Base-by-base conservation (phyloP, 2,329 filamentous ascomycete genomes). In the Rhynchosporium graminicola region DNA sequence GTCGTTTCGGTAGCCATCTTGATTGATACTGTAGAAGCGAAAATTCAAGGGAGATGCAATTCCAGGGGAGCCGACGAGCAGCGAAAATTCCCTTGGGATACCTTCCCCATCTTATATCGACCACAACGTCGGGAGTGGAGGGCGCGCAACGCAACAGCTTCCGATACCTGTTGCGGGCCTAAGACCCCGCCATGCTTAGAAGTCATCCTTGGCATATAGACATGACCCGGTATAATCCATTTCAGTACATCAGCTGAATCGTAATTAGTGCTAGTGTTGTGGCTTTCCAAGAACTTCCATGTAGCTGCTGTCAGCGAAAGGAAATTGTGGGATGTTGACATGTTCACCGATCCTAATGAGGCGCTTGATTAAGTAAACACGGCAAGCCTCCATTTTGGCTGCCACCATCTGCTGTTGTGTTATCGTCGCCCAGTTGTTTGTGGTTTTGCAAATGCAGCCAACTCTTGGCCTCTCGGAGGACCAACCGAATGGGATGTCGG, bases 1-100 rank as follows among this genome's bases (percentile, higher is more conserved):
- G 40, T 57, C 5, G 48, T 51, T 45, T 60, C 47, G 26, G 58
- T 55, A n/a, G 58, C 50, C 58, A 60, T 60, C 46, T 51, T 51
- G 20, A 10, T 51, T 51, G 20, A 10, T 20, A 36, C 10, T 26
- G 33, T 40, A 36, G 7, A 42, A 26, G 38, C 38, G 31, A 8
- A 10, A 28, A 15, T 33, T 40, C 20, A 6, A 7, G 20, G 20
- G 8, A 54, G 36, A 42, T 12, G 15, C 7, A 1, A 28, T 38
- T n/a, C 7, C 3, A 15, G 38, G 36, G 10, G 33, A 54, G 6
- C 40, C 33, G 51, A 42, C 51, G 40, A 42, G 51, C 15, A 40
- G 33, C 8, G 15, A 10, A 28, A 40, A 6, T 4, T 42, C 51
- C 13, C 36, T 20, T 42, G 36, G 51, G 51, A 42, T 26, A 38